phyloP scores from a whole-genome alignment of 169 alveolate genomes.

The Fabrea salina region DNA sequence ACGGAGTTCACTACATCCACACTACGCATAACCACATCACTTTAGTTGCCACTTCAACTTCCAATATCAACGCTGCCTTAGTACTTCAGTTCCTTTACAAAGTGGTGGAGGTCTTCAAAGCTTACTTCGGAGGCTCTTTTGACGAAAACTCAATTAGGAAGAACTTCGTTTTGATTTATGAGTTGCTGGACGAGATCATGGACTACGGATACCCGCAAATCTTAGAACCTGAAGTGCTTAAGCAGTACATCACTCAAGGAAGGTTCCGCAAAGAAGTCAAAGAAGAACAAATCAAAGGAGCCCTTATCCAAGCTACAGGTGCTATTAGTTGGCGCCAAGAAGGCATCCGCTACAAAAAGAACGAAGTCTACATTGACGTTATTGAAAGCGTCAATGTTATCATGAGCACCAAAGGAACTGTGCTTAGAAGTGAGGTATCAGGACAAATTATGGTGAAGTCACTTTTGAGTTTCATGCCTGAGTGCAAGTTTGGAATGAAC shows the following conservation, averaged over 20 bases:
- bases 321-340: conserved; percentile 89
- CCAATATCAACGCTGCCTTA: conserved; percentile 75
- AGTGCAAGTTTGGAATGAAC: conserved; percentile 89
- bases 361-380: conserved; percentile 88
- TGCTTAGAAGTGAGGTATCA: conserved; percentile 54
- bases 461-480: conserved; percentile 85
- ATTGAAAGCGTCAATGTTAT: conserved; percentile 86
- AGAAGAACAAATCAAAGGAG: conserved; percentile 74
- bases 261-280: conserved; percentile 62
- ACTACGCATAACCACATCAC: conserved; percentile 68
- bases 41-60: conserved; percentile 79
- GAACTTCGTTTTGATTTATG: conserved; percentile 83
- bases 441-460: conserved; percentile 87
- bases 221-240: conserved; percentile 85
- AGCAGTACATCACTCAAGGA: conserved; percentile 80
- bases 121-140: conserved; percentile 77
- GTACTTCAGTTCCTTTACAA: conserved; percentile 58
- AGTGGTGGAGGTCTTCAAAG: conserved; percentile 66
- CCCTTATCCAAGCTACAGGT: conserved; percentile 91
- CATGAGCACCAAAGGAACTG: conserved; percentile 73
- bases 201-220: conserved; percentile 91
- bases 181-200: conserved; percentile 84
- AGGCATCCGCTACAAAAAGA: conserved; percentile 78
- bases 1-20: conserved; percentile 79
- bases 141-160: conserved; percentile 73